Conservation (phyloP, 2,329 filamentous ascomycete genomes). For the Xylaria arbuscula region DNA sequence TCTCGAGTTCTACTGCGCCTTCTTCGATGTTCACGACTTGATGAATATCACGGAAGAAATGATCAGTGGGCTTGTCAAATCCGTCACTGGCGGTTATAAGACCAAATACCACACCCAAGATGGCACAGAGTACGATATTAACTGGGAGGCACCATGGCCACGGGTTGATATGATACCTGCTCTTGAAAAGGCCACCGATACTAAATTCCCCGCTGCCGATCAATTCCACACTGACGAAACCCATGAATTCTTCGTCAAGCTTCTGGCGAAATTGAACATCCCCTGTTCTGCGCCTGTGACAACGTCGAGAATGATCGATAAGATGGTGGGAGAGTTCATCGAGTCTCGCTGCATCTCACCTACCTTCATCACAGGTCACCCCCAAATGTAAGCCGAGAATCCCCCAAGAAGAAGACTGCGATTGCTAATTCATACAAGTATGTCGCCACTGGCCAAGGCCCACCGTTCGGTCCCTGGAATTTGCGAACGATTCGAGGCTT, state of each 20-base stretch:
- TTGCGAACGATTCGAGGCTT: constrained; percentile 97
- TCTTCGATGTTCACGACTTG: constrained; percentile 89
- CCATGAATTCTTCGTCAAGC: constrained; percentile 81
- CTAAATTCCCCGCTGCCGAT: constrained; percentile 92
- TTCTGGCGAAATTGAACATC: constrained; percentile 75
- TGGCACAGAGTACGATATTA: constrained; percentile 88
- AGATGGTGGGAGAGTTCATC: constrained; percentile 92
- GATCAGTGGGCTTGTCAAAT: constrained; percentile 87
- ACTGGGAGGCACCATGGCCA: constrained; percentile 96
- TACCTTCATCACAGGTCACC: constrained; percentile 89
- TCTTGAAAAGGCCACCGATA: constrained; percentile 87
- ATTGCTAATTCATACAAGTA: constrained; percentile 51
- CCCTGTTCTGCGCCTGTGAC: constrained; percentile 91
- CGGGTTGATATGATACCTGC: constrained; percentile 95
- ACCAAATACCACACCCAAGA: constrained; percentile 88
- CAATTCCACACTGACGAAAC: constrained; percentile 91
- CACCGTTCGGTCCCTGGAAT: constrained; percentile 84
- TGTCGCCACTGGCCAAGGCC: constrained; percentile 97
- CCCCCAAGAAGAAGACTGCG: neutral
- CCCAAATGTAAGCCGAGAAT: constrained; percentile 50
- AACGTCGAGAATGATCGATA: constrained; percentile 96
- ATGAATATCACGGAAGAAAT: constrained; percentile 94
- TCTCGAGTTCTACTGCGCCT: constrained; percentile 97
- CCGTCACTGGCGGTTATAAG: constrained; percentile 84
- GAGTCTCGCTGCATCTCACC: constrained; percentile 84